Evolutionary conservation across 768 basidiomycete species (phyloP), one percentile per base, ranked within the genome.

Genomic region (Phylloporus rhodoxanthus): DNA sequence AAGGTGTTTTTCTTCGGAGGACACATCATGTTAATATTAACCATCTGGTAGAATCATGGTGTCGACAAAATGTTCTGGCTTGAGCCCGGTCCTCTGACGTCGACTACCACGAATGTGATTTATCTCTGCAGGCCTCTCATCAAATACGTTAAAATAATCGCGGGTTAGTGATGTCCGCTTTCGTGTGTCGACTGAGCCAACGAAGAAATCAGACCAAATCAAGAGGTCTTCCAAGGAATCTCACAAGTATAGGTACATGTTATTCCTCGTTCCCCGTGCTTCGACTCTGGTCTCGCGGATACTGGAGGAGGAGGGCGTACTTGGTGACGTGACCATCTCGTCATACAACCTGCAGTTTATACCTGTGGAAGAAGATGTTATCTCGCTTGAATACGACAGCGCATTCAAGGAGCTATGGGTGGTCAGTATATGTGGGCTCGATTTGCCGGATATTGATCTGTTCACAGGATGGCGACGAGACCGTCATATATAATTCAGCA

Each of bases 1-100:
- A 97, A 98, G 82, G 96, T 93, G 45, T 25, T 58, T 61, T 32
- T 4, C 28, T 41, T 20, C 25, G 30, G 29, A 21, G 4, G 26
- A 29, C 25, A 14, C 36, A 2, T 37, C 44, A 11, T 47, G 45
- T n/a, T 40, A 28, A 48, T 50, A 30, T 32, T 57, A 23, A 62
- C 48, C 23, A 15, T n/a, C 25, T 11, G 20, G 48, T 57, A 98
- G 95, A 89, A 98, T 64, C 94, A 98, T 82, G 94, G 92, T 5
- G 91, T 99, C 3, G 94, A 97, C 73, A 96, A 96, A 75, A 95
- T 99, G 90, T 96, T 94, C 71, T 99, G 96, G 95, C 81, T 99
- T 20, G 96, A 98, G 69, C 68, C 85, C 10, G 94, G 94, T 15
- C 84, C 90, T 8, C 70, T 98, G 40, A 76, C 81, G 11, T 86